These are phyloP conservation scores for Fusarium concolor DNA, from an alignment of 2,329 filamentous ascomycete genomes.

Conservation along the genomic window DNA sequence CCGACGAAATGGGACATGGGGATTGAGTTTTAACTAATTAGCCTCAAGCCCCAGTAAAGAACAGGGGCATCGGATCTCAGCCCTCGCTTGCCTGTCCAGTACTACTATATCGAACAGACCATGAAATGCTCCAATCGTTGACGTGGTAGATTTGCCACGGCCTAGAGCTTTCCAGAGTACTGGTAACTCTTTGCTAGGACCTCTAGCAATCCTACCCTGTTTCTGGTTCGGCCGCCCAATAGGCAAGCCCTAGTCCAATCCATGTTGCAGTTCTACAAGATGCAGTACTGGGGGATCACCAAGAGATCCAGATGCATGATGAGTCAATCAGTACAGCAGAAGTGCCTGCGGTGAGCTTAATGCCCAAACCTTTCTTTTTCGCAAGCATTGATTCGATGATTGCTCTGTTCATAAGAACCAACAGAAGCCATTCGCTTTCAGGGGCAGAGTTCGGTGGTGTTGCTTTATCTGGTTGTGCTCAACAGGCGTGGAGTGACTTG, in stretches of 20 bases:
- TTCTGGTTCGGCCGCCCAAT: constrained; percentile 32
- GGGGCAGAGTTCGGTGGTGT: constrained; percentile 20
- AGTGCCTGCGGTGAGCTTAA: not conserved
- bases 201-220: constrained; percentile 22
- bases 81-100: constrained; percentile 10
- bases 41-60: constrained; percentile 19
- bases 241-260: constrained; percentile 2
- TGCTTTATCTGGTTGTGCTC: constrained; percentile 10
- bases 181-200: constrained; percentile 43
- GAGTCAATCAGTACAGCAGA: not conserved
- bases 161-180: constrained; percentile 40
- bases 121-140: constrained; percentile 20
- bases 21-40: constrained; percentile 23
- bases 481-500: constrained; percentile 20
- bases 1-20: constrained; percentile 10
- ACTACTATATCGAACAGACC: not conserved
- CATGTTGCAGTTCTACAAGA: constrained; percentile 13
- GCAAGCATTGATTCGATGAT: not conserved
- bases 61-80: constrained; percentile 33
- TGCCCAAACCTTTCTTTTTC: not conserved
- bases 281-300: constrained; percentile 3
- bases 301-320: not conserved
- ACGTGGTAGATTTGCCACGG: constrained; percentile 28
- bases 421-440: constrained; percentile 3
- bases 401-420: not conserved